These are phyloP conservation scores for Kondoa malvinella DNA, from an alignment of 768 basidiomycete genomes.

Conservation along the genomic window DNA sequence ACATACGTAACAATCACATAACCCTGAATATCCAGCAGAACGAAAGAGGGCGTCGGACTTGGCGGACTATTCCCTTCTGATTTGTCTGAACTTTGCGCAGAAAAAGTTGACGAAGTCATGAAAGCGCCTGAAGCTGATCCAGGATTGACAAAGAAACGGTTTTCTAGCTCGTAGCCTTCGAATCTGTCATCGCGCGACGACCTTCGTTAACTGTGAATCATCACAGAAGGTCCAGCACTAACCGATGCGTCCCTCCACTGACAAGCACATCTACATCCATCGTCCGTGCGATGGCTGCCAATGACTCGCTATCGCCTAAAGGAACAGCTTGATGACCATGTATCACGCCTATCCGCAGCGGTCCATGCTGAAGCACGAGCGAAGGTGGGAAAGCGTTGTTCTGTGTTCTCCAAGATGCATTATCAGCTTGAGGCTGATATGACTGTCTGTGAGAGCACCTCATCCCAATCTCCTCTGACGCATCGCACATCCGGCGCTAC, in stretches of 20 bases:
- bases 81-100: not conserved
- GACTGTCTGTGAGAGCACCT: conserved; percentile 38
- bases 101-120: conserved; percentile 11
- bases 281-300: conserved; percentile 70
- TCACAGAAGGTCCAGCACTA: conserved; percentile 28
- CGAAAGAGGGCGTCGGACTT: conserved; percentile 81
- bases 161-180: conserved; percentile 80
- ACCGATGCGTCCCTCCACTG: conserved; percentile 89
- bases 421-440: not conserved
- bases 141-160: conserved; percentile 87
- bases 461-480: conserved; percentile 88
- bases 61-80: not conserved
- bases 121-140: conserved; percentile 85
- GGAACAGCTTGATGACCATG: conserved; percentile 91
- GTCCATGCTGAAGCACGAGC: conserved; percentile 57
- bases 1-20: conserved; percentile 93
- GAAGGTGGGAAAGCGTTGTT: conserved; percentile 61
- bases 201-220: not conserved
- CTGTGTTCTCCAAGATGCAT: too few species aligned
- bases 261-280: conserved; percentile 96
- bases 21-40: conserved; percentile 94
- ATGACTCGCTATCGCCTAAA: conserved; percentile 75
- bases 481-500: conserved; percentile 76
- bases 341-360: conserved; percentile 77
- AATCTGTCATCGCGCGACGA: conserved; percentile 42